Evolutionary conservation across 169 alveolate genomes (phyloP).

Genomic region (Babesia gibsoni): DNA sequence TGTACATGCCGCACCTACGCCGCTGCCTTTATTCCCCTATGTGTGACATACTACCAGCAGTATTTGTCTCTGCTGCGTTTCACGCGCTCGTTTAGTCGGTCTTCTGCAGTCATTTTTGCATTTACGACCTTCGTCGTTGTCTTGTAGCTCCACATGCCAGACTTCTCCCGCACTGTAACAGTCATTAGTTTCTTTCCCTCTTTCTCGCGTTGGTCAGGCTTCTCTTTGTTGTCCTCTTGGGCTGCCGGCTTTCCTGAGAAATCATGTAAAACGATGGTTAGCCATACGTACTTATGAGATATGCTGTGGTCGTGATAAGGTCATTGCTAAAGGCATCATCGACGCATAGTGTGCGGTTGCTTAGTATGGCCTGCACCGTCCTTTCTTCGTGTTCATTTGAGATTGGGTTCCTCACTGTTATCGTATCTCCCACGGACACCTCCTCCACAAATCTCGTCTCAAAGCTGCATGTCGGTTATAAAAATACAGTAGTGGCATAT

Average conservation of each 20-base stretch:
- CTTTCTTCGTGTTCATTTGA: slow-evolving; percentile 65
- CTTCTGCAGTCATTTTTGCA: slow-evolving; percentile 70
- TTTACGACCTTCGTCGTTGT: slow-evolving; percentile 68
- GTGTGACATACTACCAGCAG: slow-evolving; percentile 76
- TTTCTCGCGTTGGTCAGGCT: background rate
- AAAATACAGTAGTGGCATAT: background rate
- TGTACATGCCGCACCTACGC: too few species aligned
- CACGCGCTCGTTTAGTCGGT: slow-evolving; percentile 69
- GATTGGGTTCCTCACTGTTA: slow-evolving; percentile 64
- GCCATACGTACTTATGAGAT: slow-evolving; percentile 26
- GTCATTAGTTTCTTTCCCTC: background rate
- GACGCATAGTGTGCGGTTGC: slow-evolving; percentile 64
- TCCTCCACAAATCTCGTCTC: slow-evolving; percentile 72
- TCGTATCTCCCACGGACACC: slow-evolving; percentile 56
- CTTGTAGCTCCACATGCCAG: slow-evolving; percentile 77
- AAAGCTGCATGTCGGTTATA: slow-evolving; percentile 8
- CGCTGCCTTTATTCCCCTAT: too few species aligned
- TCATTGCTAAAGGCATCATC: slow-evolving; percentile 69
- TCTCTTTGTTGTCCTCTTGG: background rate
- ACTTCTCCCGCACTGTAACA: slow-evolving; percentile 68
- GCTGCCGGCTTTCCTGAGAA: background rate
- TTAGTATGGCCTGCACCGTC: slow-evolving; percentile 53
- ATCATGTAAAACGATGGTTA: background rate
- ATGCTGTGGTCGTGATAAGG: slow-evolving; percentile 67
- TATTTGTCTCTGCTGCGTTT: slow-evolving; percentile 72